These are phyloP conservation scores for Chaetoceros tenuissimus DNA, from an alignment of 108 stramenopile species.

Conservation along the genomic window DNA sequence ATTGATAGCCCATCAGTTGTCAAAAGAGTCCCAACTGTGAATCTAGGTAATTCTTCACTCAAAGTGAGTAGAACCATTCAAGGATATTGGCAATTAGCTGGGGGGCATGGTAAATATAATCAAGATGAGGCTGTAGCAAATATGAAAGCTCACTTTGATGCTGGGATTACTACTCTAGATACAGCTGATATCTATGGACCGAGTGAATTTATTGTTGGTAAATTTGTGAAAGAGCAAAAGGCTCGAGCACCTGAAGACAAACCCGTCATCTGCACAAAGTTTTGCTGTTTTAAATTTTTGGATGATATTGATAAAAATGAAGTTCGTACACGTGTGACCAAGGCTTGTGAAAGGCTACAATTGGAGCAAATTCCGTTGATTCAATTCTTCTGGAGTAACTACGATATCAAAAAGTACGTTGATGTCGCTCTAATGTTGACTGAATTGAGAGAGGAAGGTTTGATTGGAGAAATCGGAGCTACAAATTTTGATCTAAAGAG, in stretches of 20 bases:
- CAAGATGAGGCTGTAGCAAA: slow-evolving; percentile 33
- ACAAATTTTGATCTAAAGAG: slow-evolving; percentile 51
- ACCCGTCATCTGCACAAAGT: slow-evolving; percentile 34
- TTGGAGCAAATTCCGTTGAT: slow-evolving; percentile 30
- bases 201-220: slow-evolving; percentile 35
- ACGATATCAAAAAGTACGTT: slow-evolving; percentile 30
- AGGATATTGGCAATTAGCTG: slow-evolving; percentile 58
- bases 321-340: slow-evolving; percentile 23
- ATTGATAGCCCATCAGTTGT: neutral
- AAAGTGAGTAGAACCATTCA: slow-evolving; percentile 34
- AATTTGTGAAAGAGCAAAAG: slow-evolving; percentile 24
- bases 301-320: slow-evolving; percentile 34
- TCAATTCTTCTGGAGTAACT: slow-evolving; percentile 40
- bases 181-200: slow-evolving; percentile 59
- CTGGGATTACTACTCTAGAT: slow-evolving; percentile 43
- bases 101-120: slow-evolving; percentile 38
- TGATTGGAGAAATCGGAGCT: slow-evolving; percentile 43
- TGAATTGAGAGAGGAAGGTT: slow-evolving; percentile 44
- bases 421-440: slow-evolving; percentile 37
- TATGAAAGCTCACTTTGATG: slow-evolving; percentile 28
- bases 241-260: neutral
- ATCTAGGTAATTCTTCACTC: slow-evolving; percentile 19
- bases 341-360: slow-evolving; percentile 32
- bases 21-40: slow-evolving; percentile 15
- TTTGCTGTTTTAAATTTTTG: slow-evolving; percentile 42